Conservation (phyloP, 345 rosid genomes). For the Aurinia saxatilis region DNA sequence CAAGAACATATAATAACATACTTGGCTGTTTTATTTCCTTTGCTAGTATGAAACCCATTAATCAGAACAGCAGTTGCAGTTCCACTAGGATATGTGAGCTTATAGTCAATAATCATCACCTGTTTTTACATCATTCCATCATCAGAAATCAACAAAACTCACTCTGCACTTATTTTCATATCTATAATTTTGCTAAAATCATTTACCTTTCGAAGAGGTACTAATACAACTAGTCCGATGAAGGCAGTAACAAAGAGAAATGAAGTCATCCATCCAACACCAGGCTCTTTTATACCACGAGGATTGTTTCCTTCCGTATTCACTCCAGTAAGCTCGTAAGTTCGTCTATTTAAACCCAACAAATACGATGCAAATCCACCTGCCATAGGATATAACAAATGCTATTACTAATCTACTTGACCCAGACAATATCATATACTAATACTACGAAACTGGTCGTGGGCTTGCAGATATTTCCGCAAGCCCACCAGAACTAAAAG, state of each 20-base stretch:
- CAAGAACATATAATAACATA: conserved; percentile 28
- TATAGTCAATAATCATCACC: conserved; percentile 90
- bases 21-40: conserved; percentile 70
- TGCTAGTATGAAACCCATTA: conserved; percentile 77
- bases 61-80: conserved; percentile 90
- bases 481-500: too few relatives aligned
- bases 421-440: too few relatives aligned
- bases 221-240: conserved; percentile 77
- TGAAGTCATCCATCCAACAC: conserved; percentile 81
- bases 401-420: too few relatives aligned
- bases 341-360: conserved; percentile 62
- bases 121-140: conserved; percentile 18
- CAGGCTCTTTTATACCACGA: conserved; percentile 69
- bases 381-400: conserved; percentile 5
- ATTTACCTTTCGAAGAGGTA: conserved; percentile 82
- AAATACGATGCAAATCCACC: conserved; percentile 97
- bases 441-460: too few relatives aligned
- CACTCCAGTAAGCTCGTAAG: conserved; percentile 60
- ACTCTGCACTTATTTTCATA: neutral
- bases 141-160: neutral
- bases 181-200: neutral
- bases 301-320: conserved; percentile 62
- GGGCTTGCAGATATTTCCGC: too few relatives aligned
- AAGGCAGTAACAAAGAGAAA: conserved; percentile 70
- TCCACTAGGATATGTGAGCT: conserved; percentile 79